A percentile compares a stretch with the other conserved stretches of the same genome.
Conservation (phyloP, 1,139 yeast species). For the Scheffersomyces quercinus region DNA sequence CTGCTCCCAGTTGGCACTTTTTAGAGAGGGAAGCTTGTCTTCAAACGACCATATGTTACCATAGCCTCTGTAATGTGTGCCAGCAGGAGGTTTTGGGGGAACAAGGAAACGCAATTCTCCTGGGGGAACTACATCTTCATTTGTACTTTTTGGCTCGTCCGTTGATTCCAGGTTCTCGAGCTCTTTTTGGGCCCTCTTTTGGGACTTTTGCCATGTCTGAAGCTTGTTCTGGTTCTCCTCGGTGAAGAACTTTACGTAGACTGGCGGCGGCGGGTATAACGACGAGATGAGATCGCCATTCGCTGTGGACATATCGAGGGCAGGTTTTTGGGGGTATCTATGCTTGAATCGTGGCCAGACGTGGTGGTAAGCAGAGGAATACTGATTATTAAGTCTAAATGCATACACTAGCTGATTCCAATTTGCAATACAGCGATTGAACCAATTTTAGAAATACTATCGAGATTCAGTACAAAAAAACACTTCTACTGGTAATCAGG, state of each 20-base stretch:
- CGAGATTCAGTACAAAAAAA: no score
- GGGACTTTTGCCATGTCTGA: conserved; percentile 19
- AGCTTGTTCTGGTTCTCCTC: conserved; percentile 51
- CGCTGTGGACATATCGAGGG: conserved; percentile 13
- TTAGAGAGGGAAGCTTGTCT: conserved; percentile 67
- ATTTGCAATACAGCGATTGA: no score
- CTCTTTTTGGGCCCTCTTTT: conserved; percentile 1
- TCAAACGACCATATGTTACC: conserved; percentile 82
- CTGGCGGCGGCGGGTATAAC: conserved; percentile 87
- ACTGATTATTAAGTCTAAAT: no score
- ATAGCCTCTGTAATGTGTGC: conserved; percentile 69
- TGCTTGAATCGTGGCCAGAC: no score
- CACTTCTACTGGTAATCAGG: no score
- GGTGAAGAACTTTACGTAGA: conserved; percentile 68
- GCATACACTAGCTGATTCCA: no score
- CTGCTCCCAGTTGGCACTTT: conserved; percentile 68
- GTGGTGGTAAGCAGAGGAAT: no score
- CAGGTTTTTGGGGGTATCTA: background rate
- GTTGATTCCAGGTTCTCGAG: conserved; percentile 1
- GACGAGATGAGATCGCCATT: conserved; percentile 55
- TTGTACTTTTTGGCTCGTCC: background rate
- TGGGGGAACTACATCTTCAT: conserved; percentile 14
- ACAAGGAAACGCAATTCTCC: conserved; percentile 53
- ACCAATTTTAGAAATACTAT: no score
- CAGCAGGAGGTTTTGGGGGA: conserved; percentile 67